These are phyloP conservation scores for Plantago elongata DNA, from an alignment of 257 asterid species.

Conservation along the genomic window DNA sequence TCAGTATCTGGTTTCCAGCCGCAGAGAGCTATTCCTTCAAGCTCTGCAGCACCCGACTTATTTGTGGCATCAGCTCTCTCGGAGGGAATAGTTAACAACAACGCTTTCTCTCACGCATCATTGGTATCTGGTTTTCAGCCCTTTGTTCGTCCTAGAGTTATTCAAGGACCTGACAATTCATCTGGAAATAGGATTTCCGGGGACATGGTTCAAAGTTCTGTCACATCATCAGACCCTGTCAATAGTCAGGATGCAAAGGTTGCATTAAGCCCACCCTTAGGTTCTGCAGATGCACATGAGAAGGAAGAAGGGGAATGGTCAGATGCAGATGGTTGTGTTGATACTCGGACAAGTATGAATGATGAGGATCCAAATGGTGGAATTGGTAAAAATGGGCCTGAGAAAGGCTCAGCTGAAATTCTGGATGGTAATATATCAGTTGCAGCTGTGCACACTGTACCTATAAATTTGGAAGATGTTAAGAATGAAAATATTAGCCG, in stretches of 20 bases:
- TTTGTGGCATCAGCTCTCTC: slow-evolving; percentile 37
- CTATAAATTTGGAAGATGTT: slow-evolving; percentile 34
- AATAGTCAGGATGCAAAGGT: slow-evolving; percentile 38
- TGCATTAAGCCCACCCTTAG: slow-evolving; percentile 35
- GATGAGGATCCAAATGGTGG: slow-evolving; percentile 39
- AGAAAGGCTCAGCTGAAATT: slow-evolving; percentile 36
- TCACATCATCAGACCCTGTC: slow-evolving; percentile 35
- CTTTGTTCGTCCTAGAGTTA: slow-evolving; percentile 60
- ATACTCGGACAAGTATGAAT: slow-evolving; percentile 30
- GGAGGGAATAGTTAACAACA: slow-evolving; percentile 77
- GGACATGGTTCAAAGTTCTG: slow-evolving; percentile 26
- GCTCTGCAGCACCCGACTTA: too few species aligned
- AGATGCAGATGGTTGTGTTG: slow-evolving; percentile 75
- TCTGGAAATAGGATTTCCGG: slow-evolving; percentile 31
- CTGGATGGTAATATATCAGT: slow-evolving; percentile 27
- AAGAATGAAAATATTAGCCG: slow-evolving; percentile 47
- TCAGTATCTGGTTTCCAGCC: slow-evolving; percentile 50
- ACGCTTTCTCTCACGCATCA: slow-evolving; percentile 93
- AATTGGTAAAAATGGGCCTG: slow-evolving; percentile 37
- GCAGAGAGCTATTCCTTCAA: slow-evolving; percentile 47
- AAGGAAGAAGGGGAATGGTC: slow-evolving; percentile 99
- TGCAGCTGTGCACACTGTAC: slow-evolving; percentile 28
- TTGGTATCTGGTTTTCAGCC: slow-evolving; percentile 98
- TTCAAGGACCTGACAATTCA: slow-evolving; percentile 37
- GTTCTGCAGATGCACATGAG: slow-evolving; percentile 45